Evolutionary conservation across 1,139 yeast species (phyloP).

Genomic region (Debaryomycetaceae sp.): DNA sequence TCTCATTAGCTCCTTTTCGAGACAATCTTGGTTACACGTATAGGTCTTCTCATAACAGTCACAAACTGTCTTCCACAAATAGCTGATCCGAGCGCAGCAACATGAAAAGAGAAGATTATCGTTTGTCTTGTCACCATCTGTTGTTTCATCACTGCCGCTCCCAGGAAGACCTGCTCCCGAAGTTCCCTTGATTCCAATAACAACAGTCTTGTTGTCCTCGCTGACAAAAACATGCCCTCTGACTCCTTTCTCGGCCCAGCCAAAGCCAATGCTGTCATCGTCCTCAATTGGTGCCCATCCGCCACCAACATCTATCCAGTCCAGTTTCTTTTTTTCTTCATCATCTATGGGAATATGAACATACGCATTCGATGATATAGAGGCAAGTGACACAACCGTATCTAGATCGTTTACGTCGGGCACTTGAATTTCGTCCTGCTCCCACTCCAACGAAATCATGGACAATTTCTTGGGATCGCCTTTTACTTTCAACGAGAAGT

Average conservation of each 20-base stretch:
- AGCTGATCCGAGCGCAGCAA: slow-evolving; percentile 92
- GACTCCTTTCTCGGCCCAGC: slow-evolving; percentile 84
- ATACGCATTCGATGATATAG: slow-evolving; percentile 90
- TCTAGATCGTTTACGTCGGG: slow-evolving; percentile 76
- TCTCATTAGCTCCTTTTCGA: slow-evolving; percentile 70
- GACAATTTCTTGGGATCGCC: slow-evolving; percentile 43
- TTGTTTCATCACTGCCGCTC: slow-evolving; percentile 73
- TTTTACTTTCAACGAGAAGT: slow-evolving; percentile 47
- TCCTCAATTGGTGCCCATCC: slow-evolving; percentile 44
- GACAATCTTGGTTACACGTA: slow-evolving; percentile 85
- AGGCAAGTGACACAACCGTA: slow-evolving; percentile 72
- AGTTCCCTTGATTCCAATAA: slow-evolving; percentile 88
- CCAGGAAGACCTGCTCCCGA: slow-evolving; percentile 81
- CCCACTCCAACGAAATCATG: slow-evolving; percentile 55
- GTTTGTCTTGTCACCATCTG: slow-evolving; percentile 73
- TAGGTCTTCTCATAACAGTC: slow-evolving; percentile 86
- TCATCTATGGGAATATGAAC: slow-evolving; percentile 73
- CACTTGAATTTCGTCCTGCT: slow-evolving; percentile 42
- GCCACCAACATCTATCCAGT: slow-evolving; percentile 81
- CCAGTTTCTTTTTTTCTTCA: slow-evolving; percentile 45
- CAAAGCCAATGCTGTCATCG: slow-evolving; percentile 48
- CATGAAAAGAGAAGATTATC: slow-evolving; percentile 90
- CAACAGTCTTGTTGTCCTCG: slow-evolving; percentile 60
- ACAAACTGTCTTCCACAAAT: slow-evolving; percentile 93
- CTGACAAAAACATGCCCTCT: slow-evolving; percentile 89